These are phyloP conservation scores for Parsonsia alboflavescens DNA, from an alignment of 257 asterid species.

Conservation along the genomic window DNA sequence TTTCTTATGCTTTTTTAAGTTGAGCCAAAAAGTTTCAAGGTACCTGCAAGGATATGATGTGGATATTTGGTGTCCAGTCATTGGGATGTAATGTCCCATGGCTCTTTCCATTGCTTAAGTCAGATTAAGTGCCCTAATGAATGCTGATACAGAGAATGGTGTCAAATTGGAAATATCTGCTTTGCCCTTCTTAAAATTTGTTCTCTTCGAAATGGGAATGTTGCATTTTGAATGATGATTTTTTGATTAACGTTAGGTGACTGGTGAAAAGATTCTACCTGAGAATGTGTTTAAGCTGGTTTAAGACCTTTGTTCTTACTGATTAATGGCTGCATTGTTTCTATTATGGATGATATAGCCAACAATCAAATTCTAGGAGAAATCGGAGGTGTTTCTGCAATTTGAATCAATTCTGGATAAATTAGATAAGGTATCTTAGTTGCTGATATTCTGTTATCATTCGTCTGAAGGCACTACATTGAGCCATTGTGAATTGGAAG, in stretches of 20 bases:
- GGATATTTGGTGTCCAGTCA: neutral
- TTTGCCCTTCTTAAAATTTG: neutral
- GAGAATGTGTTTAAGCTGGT: neutral
- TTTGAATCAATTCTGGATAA: neutral
- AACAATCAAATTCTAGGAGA: neutral
- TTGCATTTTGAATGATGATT: neutral
- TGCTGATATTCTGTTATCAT: neutral
- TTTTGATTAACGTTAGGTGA: neutral
- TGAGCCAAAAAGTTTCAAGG: neutral
- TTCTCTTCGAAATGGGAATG: neutral
- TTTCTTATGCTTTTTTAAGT: constrained; percentile 1
- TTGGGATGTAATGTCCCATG: neutral
- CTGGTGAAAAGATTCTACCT: neutral
- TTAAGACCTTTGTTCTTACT: neutral
- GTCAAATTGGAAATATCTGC: neutral
- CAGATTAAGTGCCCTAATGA: neutral
- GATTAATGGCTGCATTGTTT: neutral
- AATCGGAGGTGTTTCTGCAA: neutral
- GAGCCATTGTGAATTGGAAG: neutral
- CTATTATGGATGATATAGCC: neutral
- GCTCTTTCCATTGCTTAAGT: neutral
- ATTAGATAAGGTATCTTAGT: neutral
- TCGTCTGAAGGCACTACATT: neutral
- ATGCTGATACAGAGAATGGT: neutral
- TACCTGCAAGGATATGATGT: neutral